Conservation (phyloP, 176 grass and related monocot genomes). For the Calamus simplicifolius region DNA sequence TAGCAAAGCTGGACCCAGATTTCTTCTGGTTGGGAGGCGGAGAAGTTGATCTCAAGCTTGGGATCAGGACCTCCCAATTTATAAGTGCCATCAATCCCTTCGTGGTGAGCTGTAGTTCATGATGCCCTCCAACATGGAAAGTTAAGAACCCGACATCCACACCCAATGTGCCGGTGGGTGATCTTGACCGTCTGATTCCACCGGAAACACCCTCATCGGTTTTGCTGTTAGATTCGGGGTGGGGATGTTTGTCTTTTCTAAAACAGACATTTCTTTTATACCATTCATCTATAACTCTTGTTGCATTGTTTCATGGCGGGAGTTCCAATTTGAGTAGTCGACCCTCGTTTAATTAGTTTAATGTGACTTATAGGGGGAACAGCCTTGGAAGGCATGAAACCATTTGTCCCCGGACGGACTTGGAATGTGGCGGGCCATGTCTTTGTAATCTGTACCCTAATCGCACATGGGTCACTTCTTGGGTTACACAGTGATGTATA, state of each 20-base stretch:
- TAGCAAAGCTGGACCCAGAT: slow-evolving; percentile 65
- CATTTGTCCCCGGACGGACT: slow-evolving; percentile 12
- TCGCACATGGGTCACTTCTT: slow-evolving; percentile 33
- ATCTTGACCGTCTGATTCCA: slow-evolving; percentile 16
- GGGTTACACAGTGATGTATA: slow-evolving; percentile 1
- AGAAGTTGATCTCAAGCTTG: slow-evolving; percentile 89
- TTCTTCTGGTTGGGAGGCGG: slow-evolving; percentile 95
- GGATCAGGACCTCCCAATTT: slow-evolving; percentile 74
- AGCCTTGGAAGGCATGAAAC: slow-evolving; percentile 53
- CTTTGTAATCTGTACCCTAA: slow-evolving; percentile 25
- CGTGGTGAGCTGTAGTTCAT: slow-evolving; percentile 80
- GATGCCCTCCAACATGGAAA: slow-evolving; percentile 1
- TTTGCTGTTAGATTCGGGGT: slow-evolving; percentile 50
- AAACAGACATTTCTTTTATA: slow-evolving; percentile 32
- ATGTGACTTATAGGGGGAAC: slow-evolving; percentile 32
- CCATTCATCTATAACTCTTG: slow-evolving; percentile 23
- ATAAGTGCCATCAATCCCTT: slow-evolving; percentile 65
- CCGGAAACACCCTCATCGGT: slow-evolving; percentile 11
- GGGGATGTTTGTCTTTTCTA: slow-evolving; percentile 68
- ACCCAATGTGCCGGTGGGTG: slow-evolving; percentile 7
- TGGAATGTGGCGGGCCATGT: background rate
- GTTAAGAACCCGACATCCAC: background rate
- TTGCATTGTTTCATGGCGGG: slow-evolving; percentile 23
- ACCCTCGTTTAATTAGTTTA: slow-evolving; percentile 26
- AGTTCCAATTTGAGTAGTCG: background rate